phyloP scores from a whole-genome alignment of 257 asterid species.

The Paraleonurus japonicus region DNA sequence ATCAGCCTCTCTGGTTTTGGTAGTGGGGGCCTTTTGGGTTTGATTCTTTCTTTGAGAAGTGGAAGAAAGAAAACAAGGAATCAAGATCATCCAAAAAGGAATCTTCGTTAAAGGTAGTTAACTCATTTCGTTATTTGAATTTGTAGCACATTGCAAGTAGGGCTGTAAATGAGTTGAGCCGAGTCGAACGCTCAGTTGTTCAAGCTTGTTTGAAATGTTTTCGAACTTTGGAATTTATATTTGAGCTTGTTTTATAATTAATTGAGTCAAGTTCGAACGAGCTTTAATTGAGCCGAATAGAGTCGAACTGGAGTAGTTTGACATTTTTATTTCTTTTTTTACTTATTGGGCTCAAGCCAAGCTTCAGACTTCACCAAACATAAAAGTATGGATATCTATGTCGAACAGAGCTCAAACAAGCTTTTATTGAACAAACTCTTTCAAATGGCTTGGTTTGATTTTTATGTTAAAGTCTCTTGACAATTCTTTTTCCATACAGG shows the following conservation, averaged over 20 bases:
- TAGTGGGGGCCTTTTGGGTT: slow-evolving; percentile 82
- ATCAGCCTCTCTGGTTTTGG: slow-evolving; percentile 91
- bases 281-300: not conserved
- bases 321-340: not conserved
- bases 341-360: not conserved
- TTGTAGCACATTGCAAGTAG: not conserved
- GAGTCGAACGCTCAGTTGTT: not conserved
- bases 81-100: slow-evolving; percentile 56
- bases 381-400: not conserved
- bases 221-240: not conserved
- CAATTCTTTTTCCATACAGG: slow-evolving; percentile 41
- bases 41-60: slow-evolving; percentile 63
- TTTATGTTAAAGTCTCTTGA: not conserved
- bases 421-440: not conserved
- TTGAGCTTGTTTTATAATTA: not conserved
- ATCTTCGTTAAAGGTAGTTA: slow-evolving; percentile 62
- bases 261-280: not conserved
- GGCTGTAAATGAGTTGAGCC: not conserved
- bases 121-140: slow-evolving; percentile 14
- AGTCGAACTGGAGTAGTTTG: not conserved
- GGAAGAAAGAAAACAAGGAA: slow-evolving; percentile 55
- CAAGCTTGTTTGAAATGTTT: not conserved
- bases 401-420: not conserved
- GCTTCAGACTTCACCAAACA: not conserved
- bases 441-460: not conserved